phyloP scores from a whole-genome alignment of 345 rosid species.

The Geranium brycei region DNA sequence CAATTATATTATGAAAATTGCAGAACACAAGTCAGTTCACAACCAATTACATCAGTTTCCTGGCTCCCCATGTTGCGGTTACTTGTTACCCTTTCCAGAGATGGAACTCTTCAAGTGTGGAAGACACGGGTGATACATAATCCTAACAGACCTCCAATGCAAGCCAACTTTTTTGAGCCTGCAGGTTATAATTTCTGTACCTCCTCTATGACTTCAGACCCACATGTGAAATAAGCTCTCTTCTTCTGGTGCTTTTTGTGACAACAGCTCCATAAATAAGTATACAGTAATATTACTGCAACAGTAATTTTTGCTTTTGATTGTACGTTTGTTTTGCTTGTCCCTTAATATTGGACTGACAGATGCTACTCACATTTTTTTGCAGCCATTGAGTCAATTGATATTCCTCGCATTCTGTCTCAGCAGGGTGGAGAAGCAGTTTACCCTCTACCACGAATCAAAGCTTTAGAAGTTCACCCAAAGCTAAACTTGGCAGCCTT shows the following conservation, averaged over 20 bases:
- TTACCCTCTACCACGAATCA: slow-evolving; percentile 81
- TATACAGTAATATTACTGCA: no score
- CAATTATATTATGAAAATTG: slow-evolving; percentile 7
- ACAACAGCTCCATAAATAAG: no score
- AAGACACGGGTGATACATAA: slow-evolving; percentile 63
- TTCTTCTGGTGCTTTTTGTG: no score
- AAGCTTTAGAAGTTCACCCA: slow-evolving; percentile 78
- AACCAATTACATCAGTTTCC: slow-evolving; percentile 76
- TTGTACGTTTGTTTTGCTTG: neutral
- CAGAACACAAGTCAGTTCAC: slow-evolving; percentile 89
- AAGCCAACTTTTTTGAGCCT: slow-evolving; percentile 85
- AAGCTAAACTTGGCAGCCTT: slow-evolving; percentile 78
- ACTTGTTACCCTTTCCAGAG: slow-evolving; percentile 78
- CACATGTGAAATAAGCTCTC: no score
- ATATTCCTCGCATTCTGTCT: slow-evolving; percentile 76
- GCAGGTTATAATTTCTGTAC: slow-evolving; percentile 34
- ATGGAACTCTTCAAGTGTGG: slow-evolving; percentile 93
- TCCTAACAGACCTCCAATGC: slow-evolving; percentile 85
- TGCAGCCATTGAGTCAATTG: slow-evolving; percentile 81
- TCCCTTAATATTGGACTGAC: neutral
- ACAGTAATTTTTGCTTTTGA: no score
- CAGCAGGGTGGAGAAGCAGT: slow-evolving; percentile 97
- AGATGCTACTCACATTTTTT: slow-evolving; percentile 1
- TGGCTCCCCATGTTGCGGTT: slow-evolving; percentile 79
- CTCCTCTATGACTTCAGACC: no score